Percentiles rank a stretch among this genome's conserved stretches.
Conservation (phyloP, 305 asterid genomes). For the Lippia alba region DNA sequence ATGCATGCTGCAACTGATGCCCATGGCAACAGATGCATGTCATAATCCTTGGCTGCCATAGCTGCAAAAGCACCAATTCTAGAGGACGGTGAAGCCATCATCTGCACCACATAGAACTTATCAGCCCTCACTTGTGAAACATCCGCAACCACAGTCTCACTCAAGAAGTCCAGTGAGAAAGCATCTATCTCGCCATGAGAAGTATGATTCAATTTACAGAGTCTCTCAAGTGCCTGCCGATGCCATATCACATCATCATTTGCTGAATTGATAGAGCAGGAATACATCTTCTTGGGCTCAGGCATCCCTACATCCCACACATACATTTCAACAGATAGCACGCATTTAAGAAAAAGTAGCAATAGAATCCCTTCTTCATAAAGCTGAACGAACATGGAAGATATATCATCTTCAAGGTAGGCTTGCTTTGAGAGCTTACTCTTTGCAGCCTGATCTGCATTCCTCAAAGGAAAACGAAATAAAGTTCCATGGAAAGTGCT, state of each 20-base stretch:
- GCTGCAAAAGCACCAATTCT: slow-evolving; percentile 92
- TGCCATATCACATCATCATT: slow-evolving; percentile 69
- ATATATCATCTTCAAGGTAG: slow-evolving; percentile 83
- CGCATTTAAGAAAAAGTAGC: slow-evolving; percentile 83
- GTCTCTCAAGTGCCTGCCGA: slow-evolving; percentile 76
- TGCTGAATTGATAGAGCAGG: slow-evolving; percentile 66
- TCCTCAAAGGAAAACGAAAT: slow-evolving; percentile 98
- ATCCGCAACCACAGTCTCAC: slow-evolving; percentile 71
- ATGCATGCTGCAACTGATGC: slow-evolving; percentile 96
- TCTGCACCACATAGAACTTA: slow-evolving; percentile 81
- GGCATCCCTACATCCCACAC: slow-evolving; percentile 83
- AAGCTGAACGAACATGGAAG: slow-evolving; percentile 80
- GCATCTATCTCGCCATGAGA: slow-evolving; percentile 62
- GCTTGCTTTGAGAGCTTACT: slow-evolving; percentile 96
- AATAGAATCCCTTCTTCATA: slow-evolving; percentile 86
- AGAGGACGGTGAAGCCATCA: slow-evolving; percentile 85
- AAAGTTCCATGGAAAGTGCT: slow-evolving; percentile 88
- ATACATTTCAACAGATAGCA: slow-evolving; percentile 81
- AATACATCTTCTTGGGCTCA: slow-evolving; percentile 74
- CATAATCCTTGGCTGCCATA: slow-evolving; percentile 83
- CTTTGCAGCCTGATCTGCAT: slow-evolving; percentile 79
- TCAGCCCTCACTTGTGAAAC: slow-evolving; percentile 56
- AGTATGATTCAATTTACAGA: slow-evolving; percentile 54
- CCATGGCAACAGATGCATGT: slow-evolving; percentile 94
- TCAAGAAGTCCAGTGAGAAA: slow-evolving; percentile 78